These are phyloP conservation scores for Oryza australiensis DNA, from an alignment of 176 grass and related monocot genomes.

Conservation along the genomic window DNA sequence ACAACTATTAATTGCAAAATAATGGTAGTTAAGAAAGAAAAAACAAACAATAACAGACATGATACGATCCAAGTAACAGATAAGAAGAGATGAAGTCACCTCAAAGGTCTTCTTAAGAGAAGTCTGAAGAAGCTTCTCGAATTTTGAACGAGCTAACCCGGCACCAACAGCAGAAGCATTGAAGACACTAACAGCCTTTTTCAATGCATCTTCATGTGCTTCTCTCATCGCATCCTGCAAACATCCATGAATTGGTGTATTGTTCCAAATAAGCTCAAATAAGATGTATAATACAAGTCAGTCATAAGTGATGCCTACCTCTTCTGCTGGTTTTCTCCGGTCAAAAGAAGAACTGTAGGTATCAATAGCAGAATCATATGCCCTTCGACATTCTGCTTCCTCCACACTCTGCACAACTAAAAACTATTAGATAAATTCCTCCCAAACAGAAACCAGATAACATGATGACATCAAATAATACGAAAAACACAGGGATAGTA, in stretches of 20 bases:
- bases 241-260: background rate
- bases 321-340: slow-evolving; percentile 69
- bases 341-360: slow-evolving; percentile 86
- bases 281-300: slow-evolving; percentile 5
- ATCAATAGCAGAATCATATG: slow-evolving; percentile 80
- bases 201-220: slow-evolving; percentile 77
- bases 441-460: background rate
- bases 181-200: slow-evolving; percentile 67
- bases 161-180: slow-evolving; percentile 68
- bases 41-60: background rate
- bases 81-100: slow-evolving; percentile 41
- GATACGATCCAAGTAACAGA: background rate
- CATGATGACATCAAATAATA: background rate
- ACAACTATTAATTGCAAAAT: background rate
- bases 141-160: slow-evolving; percentile 74
- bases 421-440: slow-evolving; percentile 18
- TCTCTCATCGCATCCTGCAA: slow-evolving; percentile 71
- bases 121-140: slow-evolving; percentile 84
- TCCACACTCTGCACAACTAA: slow-evolving; percentile 75
- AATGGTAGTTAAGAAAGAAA: background rate
- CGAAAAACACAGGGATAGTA: background rate
- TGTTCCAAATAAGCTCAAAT: slow-evolving; percentile 10
- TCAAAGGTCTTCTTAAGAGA: slow-evolving; percentile 82
- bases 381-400: slow-evolving; percentile 90
- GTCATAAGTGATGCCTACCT: slow-evolving; percentile 53